These are phyloP conservation scores for Ceratobasidium sp. DNA, from an alignment of 1,284 basidiomycete species.

Conservation along the genomic window DNA sequence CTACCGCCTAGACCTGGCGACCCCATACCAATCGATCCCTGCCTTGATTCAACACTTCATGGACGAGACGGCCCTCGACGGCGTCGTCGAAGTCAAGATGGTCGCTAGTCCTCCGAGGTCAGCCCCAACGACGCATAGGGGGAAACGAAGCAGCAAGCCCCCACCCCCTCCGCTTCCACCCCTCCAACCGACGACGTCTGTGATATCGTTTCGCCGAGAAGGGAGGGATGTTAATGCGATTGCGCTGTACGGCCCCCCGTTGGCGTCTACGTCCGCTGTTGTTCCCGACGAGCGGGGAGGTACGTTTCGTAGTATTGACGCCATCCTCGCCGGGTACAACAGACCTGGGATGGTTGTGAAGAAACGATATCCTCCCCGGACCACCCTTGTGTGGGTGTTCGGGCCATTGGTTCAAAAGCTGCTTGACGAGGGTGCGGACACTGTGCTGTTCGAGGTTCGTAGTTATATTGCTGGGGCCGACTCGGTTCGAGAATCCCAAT, in stretches of 20 bases:
- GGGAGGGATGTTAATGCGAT: slow-evolving; percentile 36
- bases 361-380: slow-evolving; percentile 37
- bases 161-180: slow-evolving; percentile 21
- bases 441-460: slow-evolving; percentile 36
- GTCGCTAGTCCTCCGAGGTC: slow-evolving; percentile 31
- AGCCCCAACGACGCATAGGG: slow-evolving; percentile 10
- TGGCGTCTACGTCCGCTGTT: slow-evolving; percentile 22
- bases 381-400: slow-evolving; percentile 36
- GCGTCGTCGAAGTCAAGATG: slow-evolving; percentile 38
- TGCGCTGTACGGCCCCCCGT: slow-evolving; percentile 25
- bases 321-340: slow-evolving; percentile 1
- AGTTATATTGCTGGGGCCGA: slow-evolving; percentile 37
- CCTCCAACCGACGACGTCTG: slow-evolving; percentile 33
- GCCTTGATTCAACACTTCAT: slow-evolving; percentile 38
- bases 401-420: slow-evolving; percentile 35
- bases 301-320: slow-evolving; percentile 4
- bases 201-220: slow-evolving; percentile 35
- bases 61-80: slow-evolving; percentile 37
- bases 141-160: slow-evolving; percentile 33
- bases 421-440: slow-evolving; percentile 33
- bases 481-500: slow-evolving; percentile 30
- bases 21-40: slow-evolving; percentile 35
- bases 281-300: slow-evolving; percentile 8
- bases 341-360: slow-evolving; percentile 35
- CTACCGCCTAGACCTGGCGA: slow-evolving; percentile 39